Base-by-base conservation (phyloP, 164 flowering plant species). In the Taxillus chinensis region DNA sequence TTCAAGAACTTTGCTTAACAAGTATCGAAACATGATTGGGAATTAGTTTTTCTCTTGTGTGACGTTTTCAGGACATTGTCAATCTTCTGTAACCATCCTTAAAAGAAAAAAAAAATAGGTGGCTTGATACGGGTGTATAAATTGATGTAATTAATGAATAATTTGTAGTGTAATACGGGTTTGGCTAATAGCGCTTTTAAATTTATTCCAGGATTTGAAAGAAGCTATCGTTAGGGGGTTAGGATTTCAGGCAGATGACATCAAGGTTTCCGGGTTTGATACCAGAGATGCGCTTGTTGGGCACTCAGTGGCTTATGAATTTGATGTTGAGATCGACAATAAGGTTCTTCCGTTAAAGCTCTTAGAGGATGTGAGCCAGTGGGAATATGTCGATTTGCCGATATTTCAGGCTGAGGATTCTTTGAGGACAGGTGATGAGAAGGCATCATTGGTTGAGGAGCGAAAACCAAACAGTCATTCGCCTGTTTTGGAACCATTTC, bases 371-470 rank as follows among this genome's bases (percentile, higher is more conserved):
- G 93, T 89, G 54, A 79, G 78, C 51, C 65, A 80, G 27, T 95
- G 97, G 97, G 96, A 87, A 55, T 90, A 68, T 59, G 90, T 89
- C 9, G 93, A 95, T 79, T 66, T 88, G 71, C 97, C 98, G 0
- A 77, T 93, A 14, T 86, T 93, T 67, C 67, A 75, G 37, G 63
- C 66, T 15, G 83, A 83, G 64, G 78, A 71, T 57, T 59, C 68
- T 14, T 62, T 43, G 43, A 59, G 54, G 17, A 49, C 66, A 1
- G 78, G 71, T 2, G 79, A 68, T 8, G 69, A 73, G 60, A 76
- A 72, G 5, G 27, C 27, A 27, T 27, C 27, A 27, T 73, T 92
- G 79, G 81, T 77, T 38, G 73, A 77, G 70, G 75, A 48, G 49
- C 38, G 50, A 41, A 59, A 61, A 11, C n/a, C 68, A 9, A 70